Conservation (phyloP, 2,329 filamentous ascomycete species). For the Ophiostoma australiae region DNA sequence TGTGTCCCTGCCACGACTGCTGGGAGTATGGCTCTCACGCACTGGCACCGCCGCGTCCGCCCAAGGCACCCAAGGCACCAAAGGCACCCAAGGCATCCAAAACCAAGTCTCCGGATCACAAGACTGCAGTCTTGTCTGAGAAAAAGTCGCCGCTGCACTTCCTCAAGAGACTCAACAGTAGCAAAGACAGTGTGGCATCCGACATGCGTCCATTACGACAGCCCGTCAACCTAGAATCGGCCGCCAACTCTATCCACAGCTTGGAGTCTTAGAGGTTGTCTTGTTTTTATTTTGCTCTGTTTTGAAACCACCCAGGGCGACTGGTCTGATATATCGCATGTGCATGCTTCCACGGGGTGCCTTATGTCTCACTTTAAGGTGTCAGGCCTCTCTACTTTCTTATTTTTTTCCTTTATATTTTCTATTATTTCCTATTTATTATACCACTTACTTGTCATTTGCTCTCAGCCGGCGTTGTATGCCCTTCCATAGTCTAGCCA, state of each 20-base stretch:
- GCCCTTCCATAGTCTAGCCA: background rate
- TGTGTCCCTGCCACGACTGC: constrained; percentile 27
- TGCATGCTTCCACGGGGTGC: background rate
- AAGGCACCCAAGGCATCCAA: constrained; percentile 10
- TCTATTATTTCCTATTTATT: background rate
- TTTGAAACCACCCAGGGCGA: background rate
- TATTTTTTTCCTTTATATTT: background rate
- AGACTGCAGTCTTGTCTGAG: background rate
- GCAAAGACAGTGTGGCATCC: constrained; percentile 22
- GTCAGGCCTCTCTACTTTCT: background rate
- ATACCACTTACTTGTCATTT: background rate
- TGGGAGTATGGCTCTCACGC: constrained; percentile 25
- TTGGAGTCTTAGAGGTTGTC: background rate
- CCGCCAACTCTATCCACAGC: constrained; percentile 7
- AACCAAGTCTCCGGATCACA: background rate
- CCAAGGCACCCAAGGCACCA: constrained; percentile 12
- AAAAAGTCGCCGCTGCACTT: constrained; percentile 19
- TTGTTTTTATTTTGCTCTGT: background rate
- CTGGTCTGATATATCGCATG: background rate
- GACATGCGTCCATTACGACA: constrained; percentile 20
- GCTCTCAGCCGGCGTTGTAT: background rate
- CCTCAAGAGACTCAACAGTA: constrained; percentile 22
- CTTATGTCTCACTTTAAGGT: background rate
- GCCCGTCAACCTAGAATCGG: constrained; percentile 3
- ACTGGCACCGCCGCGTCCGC: constrained; percentile 16